These are phyloP conservation scores for Rhizophagus clarus DNA, from an alignment of 192 early-diverging fungal genomes.

Conservation along the genomic window DNA sequence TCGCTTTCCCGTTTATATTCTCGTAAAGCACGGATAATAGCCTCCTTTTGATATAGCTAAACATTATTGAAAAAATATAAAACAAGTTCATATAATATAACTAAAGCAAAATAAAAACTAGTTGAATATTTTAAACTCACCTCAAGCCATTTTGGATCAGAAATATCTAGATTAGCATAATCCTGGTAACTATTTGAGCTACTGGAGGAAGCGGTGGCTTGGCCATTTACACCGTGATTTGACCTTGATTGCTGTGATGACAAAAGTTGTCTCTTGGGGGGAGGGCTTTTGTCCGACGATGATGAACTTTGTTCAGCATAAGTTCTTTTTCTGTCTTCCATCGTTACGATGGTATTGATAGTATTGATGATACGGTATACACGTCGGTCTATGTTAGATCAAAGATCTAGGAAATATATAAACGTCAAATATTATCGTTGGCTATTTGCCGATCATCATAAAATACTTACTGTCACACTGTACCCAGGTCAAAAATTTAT, in stretches of 20 bases:
- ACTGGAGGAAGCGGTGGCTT: not conserved
- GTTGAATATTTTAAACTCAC: not conserved
- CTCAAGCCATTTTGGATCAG: constrained; percentile 24
- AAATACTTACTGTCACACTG: too few relatives aligned
- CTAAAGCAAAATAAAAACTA: too few relatives aligned
- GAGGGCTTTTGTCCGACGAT: not conserved
- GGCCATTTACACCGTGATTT: not conserved
- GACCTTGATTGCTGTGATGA: not conserved
- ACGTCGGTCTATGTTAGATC: not conserved
- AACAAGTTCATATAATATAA: too few relatives aligned
- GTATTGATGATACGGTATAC: not conserved
- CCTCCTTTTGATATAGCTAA: constrained; percentile 17
- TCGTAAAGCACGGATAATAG: constrained; percentile 1
- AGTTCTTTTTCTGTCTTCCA: constrained; percentile 18
- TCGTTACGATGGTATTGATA: not conserved
- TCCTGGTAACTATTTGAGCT: not conserved
- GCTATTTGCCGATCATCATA: too few relatives aligned
- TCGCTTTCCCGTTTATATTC: constrained; percentile 5
- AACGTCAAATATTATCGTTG: too few relatives aligned
- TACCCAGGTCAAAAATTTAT: too few relatives aligned
- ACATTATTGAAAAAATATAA: not conserved
- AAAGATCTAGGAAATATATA: too few relatives aligned
- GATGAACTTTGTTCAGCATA: constrained; percentile 2
- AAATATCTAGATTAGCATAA: constrained; percentile 10
- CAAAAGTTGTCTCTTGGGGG: constrained; percentile 8